These are phyloP conservation scores for Aspergillus ellipticus DNA, from an alignment of 495 filamentous ascomycete genomes.

Conservation along the genomic window DNA sequence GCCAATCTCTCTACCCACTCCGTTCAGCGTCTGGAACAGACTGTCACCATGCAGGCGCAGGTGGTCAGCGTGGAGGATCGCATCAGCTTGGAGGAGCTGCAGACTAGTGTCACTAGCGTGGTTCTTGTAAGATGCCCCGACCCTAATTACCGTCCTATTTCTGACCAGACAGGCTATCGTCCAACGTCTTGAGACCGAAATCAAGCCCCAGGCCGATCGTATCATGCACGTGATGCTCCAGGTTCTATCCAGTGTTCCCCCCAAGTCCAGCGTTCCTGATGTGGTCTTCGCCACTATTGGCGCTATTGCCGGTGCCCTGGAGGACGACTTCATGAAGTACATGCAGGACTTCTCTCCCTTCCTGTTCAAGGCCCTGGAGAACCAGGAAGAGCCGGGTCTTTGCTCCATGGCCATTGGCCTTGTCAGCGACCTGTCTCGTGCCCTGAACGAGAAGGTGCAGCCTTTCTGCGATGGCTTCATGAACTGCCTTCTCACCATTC, in stretches of 20 bases:
- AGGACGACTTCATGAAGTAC: conserved; percentile 90
- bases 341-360: conserved; percentile 92
- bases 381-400: conserved; percentile 89
- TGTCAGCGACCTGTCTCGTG: conserved; percentile 91
- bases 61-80: conserved; percentile 95
- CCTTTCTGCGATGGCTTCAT: conserved; percentile 96
- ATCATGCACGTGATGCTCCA: conserved; percentile 88
- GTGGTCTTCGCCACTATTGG: conserved; percentile 87
- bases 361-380: conserved; percentile 87
- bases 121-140: conserved; percentile 51
- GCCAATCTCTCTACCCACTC: conserved; percentile 78
- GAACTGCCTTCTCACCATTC: conserved; percentile 89
- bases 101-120: conserved; percentile 89
- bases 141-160: background rate
- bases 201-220: conserved; percentile 82
- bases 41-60: conserved; percentile 84
- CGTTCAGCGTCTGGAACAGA: conserved; percentile 84
- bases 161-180: conserved; percentile 62
- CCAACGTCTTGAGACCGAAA: conserved; percentile 86
- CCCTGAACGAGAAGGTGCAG: conserved; percentile 81
- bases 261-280: conserved; percentile 93
- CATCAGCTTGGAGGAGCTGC: conserved; percentile 93
- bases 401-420: conserved; percentile 97
- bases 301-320: conserved; percentile 78
- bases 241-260: conserved; percentile 69